Evolutionary conservation across 1,139 yeast genomes (phyloP), one percentile per base, ranked within the genome.

Genomic region (Geotrichum bryndzae): DNA sequence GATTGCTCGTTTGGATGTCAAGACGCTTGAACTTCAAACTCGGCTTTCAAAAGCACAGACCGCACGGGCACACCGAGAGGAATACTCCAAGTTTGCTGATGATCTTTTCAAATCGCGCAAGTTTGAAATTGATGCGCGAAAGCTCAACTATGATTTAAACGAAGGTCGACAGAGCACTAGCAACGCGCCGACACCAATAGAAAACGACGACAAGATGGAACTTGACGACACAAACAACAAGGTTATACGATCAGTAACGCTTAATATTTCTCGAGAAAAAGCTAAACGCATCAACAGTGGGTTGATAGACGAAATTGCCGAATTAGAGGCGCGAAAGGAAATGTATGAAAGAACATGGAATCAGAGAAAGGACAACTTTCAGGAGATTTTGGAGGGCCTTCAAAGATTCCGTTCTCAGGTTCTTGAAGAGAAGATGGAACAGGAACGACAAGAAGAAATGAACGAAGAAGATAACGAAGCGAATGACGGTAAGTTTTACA

Each of bases 71-170:
- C 71, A 73, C 55, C 63, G 68, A 35, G 70, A 70, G 55, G 71
- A 72, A 46, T 69, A 70, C 62, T 68, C 69, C 57, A 61, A 63
- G 27, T 65, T 73, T 52, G 68, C 70, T 11, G 70, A 69, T 48
- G 67, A 65, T 11, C 68, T 68, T 69, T 65, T 65, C 22, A 63
- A 65, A 25, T 66, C 70, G 6, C 69, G 69, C 57, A 67, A 68
- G 54, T 69, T 71, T 25, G 58, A 58, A 13, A 61, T 67, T 1
- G 50, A 58, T 3, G 27, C 38, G 60, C 23, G 23, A 18, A 31
- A 31, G 27, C 51, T 58, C 2, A 56, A 33, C 10, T 54, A 53
- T 38, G 54, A 59, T 15, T 54, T 35, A 13, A 29, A 56, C 8
- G 61, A 62, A 22, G 63, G 62, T 11, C 45, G 53, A 29, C 38